Evolutionary conservation across 805 yeast species (phyloP).

Genomic region (Torulaspora maleeae): DNA sequence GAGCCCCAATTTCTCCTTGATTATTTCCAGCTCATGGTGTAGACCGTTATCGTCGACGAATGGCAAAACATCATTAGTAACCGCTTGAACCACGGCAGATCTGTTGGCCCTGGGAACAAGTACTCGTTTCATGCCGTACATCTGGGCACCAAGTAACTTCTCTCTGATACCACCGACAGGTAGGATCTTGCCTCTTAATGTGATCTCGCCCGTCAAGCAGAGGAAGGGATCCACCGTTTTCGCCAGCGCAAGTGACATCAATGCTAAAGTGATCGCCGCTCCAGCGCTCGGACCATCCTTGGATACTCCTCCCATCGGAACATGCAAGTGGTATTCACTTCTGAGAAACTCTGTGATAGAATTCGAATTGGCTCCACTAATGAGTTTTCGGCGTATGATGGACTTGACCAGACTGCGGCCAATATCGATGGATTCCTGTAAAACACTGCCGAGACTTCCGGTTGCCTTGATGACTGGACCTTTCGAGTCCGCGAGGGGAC

Average conservation of each 20-base stretch:
- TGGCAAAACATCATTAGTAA: conserved; percentile 37
- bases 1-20: conserved; percentile 52
- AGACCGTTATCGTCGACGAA: conserved; percentile 6
- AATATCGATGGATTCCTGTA: conserved; percentile 75
- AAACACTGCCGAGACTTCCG: conserved; percentile 76
- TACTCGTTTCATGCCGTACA: conserved; percentile 58
- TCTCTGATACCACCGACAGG: conserved; percentile 83
- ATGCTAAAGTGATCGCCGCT: conserved; percentile 74
- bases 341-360: conserved; percentile 45
- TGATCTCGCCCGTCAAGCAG: conserved; percentile 87
- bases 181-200: conserved; percentile 68
- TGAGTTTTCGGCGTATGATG: conserved; percentile 40
- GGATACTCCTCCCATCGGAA: conserved; percentile 63
- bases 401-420: conserved; percentile 69
- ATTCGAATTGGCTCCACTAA: conserved; percentile 30
- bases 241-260: conserved; percentile 66
- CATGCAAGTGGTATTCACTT: conserved; percentile 62
- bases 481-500: conserved; percentile 35
- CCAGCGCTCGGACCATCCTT: conserved; percentile 52
- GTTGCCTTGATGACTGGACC: conserved; percentile 55
- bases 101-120: conserved; percentile 68
- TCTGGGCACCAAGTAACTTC: conserved; percentile 72
- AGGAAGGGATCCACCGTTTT: conserved; percentile 46
- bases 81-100: conserved; percentile 61
- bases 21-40: conserved; percentile 17